Percentiles rank a stretch among this genome's conserved stretches.
phyloP scores from a whole-genome alignment of 2,329 filamentous ascomycete genomes.

The Colletotrichum paranaense region DNA sequence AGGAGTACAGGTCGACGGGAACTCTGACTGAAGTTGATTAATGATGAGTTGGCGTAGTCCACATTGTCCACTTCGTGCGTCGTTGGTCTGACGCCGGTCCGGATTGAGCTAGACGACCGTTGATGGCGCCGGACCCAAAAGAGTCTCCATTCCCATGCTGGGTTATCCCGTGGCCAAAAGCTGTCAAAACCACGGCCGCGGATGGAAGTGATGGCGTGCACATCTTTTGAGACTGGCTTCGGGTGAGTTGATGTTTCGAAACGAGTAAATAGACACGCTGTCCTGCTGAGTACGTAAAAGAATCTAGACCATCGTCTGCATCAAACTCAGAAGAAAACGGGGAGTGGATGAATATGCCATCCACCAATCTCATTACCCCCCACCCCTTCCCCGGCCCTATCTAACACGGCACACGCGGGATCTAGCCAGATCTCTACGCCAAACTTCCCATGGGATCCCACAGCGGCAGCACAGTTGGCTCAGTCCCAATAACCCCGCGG shows the following conservation, averaged over 20 bases:
- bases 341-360: neutral
- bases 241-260: neutral
- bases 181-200: neutral
- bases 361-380: neutral
- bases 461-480: slow-evolving; percentile 77
- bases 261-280: slow-evolving; percentile 16
- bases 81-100: neutral
- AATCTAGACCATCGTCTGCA: slow-evolving; percentile 4
- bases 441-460: slow-evolving; percentile 87
- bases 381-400: neutral
- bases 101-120: neutral
- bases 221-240: neutral
- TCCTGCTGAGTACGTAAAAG: neutral
- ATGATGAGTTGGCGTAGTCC: neutral
- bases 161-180: no score
- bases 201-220: neutral
- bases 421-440: slow-evolving; percentile 55
- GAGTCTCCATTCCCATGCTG: neutral
- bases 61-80: neutral
- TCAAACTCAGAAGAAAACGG: neutral
- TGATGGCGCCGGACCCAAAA: neutral
- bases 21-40: neutral
- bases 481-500: slow-evolving; percentile 75
- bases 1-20: neutral
- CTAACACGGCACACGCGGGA: neutral